These are phyloP conservation scores for Acanthamoeba castellanii DNA, from an alignment of 208 protist genomes.

Conservation along the genomic window DNA sequence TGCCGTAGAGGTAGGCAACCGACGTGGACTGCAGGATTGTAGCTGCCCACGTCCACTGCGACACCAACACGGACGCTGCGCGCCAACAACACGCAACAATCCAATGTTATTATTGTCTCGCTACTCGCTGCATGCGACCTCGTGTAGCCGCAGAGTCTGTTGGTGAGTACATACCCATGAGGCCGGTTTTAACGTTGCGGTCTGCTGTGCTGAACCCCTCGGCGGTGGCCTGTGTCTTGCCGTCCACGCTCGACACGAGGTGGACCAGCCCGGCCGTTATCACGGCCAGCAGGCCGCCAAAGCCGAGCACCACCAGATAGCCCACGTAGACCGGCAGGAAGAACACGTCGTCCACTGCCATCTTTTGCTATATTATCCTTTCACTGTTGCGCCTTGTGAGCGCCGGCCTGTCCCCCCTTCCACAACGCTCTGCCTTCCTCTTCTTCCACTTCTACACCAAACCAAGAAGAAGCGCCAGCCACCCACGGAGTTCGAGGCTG, in stretches of 20 bases:
- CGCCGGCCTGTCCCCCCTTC: too few species aligned
- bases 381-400: too few species aligned
- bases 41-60: slow-evolving; percentile 87
- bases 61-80: slow-evolving; percentile 79
- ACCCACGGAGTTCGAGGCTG: too few species aligned
- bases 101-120: background rate
- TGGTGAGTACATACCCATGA: slow-evolving; percentile 41
- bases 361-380: too few species aligned
- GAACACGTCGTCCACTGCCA: background rate
- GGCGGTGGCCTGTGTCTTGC: slow-evolving; percentile 38
- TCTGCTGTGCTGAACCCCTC: slow-evolving; percentile 83
- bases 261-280: slow-evolving; percentile 71
- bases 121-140: background rate
- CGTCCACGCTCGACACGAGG: slow-evolving; percentile 68
- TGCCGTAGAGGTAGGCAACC: slow-evolving; percentile 84
- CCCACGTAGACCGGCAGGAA: slow-evolving; percentile 66
- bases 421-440: too few species aligned
- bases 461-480: too few species aligned
- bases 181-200: slow-evolving; percentile 76
- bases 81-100: background rate
- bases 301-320: slow-evolving; percentile 74
- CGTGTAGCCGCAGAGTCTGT: background rate
- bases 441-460: too few species aligned
- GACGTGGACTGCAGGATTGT: slow-evolving; percentile 85
- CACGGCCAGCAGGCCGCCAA: slow-evolving; percentile 75